Base-by-base conservation (phyloP, 192 early-diverging fungal species). In the Linnemannia zychae region DNA sequence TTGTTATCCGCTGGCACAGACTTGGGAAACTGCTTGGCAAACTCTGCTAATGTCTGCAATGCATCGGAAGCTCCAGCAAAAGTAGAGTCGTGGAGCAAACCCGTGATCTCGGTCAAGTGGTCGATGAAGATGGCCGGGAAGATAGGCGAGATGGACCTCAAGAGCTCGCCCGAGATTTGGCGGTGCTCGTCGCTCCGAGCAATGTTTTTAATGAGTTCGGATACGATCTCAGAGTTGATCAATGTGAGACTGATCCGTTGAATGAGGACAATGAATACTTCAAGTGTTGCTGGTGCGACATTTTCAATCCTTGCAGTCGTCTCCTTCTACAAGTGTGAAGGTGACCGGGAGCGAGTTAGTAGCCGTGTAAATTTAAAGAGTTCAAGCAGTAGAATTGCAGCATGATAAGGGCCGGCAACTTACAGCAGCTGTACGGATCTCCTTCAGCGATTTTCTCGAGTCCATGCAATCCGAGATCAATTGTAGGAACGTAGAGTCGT, bases 211-310 rank as follows among this genome's bases (percentile, higher is more conserved):
- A 97, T 78, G 73, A 97, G 72, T 75, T 90, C 65, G 50, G 93
- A 86, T 47, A 96, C 88, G 47, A 90, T 76, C 68, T 90, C 92
- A 60, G 92, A 93, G 77, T 97, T 95, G 68, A 98, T 82, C 11
- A 97, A 87, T 12, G 92, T 93, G 49, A 97, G 81, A 13, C 93
- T 92, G 17, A 96, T 92, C 13, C 95, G 90, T 38, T 96, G 93
- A 65, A 98, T 89, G 31, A 98, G 86, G 20, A 94, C 82, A 2
- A 90, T 87, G 33, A 97, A 96, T 1, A 94, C 92, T 53, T 98
- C 97, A 37, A 92, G 72, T 22, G 92, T 74, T 16, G 86, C 88
- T 22, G 93, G 87, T 0, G 93, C 77, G n/a, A 94, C 79, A 31
- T 89, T 87, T 31, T 95, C 93, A 15, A 98, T 87, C 13, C 90